phyloP scores from a whole-genome alignment of 192 early-diverging fungal genomes.

The Tieghemiomyces parasiticus region DNA sequence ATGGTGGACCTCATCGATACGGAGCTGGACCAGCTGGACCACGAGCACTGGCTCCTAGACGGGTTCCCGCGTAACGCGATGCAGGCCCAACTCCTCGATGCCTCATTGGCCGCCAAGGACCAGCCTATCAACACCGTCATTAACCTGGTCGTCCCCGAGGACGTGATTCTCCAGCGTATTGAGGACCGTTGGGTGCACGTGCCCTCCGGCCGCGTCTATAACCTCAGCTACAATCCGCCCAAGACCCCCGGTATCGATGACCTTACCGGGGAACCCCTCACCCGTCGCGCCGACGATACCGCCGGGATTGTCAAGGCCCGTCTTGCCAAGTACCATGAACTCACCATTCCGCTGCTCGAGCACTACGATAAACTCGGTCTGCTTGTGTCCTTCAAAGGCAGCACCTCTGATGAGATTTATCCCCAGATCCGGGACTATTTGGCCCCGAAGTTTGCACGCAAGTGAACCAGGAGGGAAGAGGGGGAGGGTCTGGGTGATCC shows the following conservation, averaged over 20 bases:
- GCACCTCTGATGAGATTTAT: conserved; percentile 85
- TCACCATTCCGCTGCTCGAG: conserved; percentile 73
- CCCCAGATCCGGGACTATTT: conserved; percentile 50
- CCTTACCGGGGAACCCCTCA: conserved; percentile 82
- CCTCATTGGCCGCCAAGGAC: conserved; percentile 26
- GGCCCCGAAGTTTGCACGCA: conserved; percentile 14
- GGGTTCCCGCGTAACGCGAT: conserved; percentile 77
- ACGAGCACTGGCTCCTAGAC: conserved; percentile 64
- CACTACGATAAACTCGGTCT: conserved; percentile 54
- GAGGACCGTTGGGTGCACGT: conserved; percentile 92
- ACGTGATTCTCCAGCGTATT: conserved; percentile 78
- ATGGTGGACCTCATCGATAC: conserved; percentile 43
- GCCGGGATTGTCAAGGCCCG: conserved; percentile 68
- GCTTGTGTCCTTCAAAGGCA: conserved; percentile 52
- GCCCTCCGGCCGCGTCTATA: conserved; percentile 84
- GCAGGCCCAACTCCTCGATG: conserved; percentile 66
- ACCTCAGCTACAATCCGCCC: conserved; percentile 86
- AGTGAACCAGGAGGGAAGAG: not conserved
- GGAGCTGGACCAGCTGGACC: conserved; percentile 36
- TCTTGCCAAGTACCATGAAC: conserved; percentile 54
- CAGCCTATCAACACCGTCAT: conserved; percentile 73
- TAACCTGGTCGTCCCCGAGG: conserved; percentile 82
- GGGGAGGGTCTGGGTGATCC: no score
- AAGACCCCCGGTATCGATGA: conserved; percentile 67
- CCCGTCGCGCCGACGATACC: conserved; percentile 78